Evolutionary conservation across 2,329 filamentous ascomycete species (phyloP).

Genomic region (Arthroderma sp.): DNA sequence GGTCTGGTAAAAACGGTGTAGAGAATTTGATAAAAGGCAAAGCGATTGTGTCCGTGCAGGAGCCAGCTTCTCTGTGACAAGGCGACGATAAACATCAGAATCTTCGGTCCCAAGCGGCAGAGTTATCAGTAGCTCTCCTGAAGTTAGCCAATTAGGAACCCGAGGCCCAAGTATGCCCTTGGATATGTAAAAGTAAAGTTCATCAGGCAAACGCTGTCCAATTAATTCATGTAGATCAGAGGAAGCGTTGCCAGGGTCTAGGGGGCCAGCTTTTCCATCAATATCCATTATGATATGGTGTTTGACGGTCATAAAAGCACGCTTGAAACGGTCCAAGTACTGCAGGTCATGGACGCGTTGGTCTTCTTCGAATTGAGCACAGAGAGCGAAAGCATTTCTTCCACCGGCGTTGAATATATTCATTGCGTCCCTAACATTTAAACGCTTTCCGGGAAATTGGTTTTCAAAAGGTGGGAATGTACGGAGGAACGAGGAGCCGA

Average conservation of each 20-base stretch:
- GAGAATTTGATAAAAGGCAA: conserved; percentile 60
- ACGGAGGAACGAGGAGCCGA: conserved; percentile 66
- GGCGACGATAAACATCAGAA: conserved; percentile 64
- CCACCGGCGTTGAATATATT: conserved; percentile 56
- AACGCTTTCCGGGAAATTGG: conserved; percentile 38
- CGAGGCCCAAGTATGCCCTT: conserved; percentile 67
- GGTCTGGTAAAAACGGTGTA: conserved; percentile 72
- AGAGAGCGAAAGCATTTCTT: conserved; percentile 59
- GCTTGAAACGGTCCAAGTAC: conserved; percentile 78
- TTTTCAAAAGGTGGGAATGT: conserved; percentile 66
- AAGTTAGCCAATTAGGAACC: conserved; percentile 68
- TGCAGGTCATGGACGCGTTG: conserved; percentile 55
- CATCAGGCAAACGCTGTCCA: conserved; percentile 75
- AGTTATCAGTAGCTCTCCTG: conserved; percentile 61
- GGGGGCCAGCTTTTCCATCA: conserved; percentile 62
- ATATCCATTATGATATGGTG: conserved; percentile 73
- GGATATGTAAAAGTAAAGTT: conserved; percentile 82
- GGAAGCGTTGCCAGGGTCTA: conserved; percentile 61
- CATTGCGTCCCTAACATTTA: conserved; percentile 60
- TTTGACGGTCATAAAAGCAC: conserved; percentile 69
- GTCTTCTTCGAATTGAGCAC: conserved; percentile 67
- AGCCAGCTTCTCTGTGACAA: conserved; percentile 62
- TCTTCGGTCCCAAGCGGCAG: conserved; percentile 78
- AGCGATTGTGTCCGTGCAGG: conserved; percentile 64
- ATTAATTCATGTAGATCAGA: conserved; percentile 80